Evolutionary conservation across 139 green algal genomes (phyloP), one percentile per base, ranked within the genome.

Genomic region (Zygnema cylindricum): DNA sequence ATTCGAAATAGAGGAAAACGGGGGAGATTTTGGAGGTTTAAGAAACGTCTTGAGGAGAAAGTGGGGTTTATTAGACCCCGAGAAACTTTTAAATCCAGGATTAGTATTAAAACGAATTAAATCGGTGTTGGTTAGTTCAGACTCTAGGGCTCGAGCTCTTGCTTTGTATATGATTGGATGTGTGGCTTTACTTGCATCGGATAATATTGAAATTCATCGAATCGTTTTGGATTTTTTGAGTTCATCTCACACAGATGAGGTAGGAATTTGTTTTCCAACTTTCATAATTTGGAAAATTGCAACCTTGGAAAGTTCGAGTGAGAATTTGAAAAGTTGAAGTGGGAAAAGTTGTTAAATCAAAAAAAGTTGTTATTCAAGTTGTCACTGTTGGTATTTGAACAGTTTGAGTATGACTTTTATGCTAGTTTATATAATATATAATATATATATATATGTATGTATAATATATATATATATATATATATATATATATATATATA

Each of bases 31-130:
- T n/a, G n/a, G n/a, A n/a, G 77, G 77, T 85, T 7, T 43, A 11
- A 54, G 49, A 82, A 16, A 54, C 7, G 16, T 3, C 11, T 25
- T 43, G 77, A 75, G 77, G 43, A 41, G 77, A 54, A 82, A 41
- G 11, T 49, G 77, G 43, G 77, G 77, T 16, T 16, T 85, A 83
- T 54, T 85, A 16, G 77, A 41, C 39, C 77, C 77, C 16, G 77
- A 11, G 42, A 75, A 54, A 54, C 77, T 85, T 39, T 54, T 85
- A 16, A 85, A 85, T 77, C 33, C 77, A 23, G 16, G 43, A 7
- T 54, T 82, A 16, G 33, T 41, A 25, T 38, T 85, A 54, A 85
- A 85, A 16, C 82, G 77, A 16, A 54, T 85, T 43, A 85, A 41
- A 54, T 3, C 33, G 3, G 77, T 77, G 43, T 16, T 85, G 3